phyloP scores from a whole-genome alignment of 768 basidiomycete species.

The Auricularia auricula-judae region DNA sequence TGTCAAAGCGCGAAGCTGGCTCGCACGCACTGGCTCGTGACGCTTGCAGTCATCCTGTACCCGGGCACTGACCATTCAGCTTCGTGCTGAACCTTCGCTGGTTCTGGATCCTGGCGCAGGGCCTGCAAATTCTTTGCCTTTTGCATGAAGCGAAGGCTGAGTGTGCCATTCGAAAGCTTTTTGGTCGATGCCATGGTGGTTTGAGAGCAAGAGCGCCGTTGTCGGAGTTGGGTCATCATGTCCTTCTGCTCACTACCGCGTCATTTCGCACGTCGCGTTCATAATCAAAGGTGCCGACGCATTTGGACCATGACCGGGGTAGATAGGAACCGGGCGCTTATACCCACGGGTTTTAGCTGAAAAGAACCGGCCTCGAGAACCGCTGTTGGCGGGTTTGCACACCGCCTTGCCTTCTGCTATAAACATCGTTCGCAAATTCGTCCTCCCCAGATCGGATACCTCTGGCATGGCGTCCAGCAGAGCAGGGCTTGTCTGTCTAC shows the following conservation, averaged over 20 bases:
- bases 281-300: no score
- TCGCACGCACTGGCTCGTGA: conserved; percentile 6
- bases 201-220: neutral
- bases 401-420: no score
- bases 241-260: no score
- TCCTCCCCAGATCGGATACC: neutral
- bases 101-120: conserved; percentile 36
- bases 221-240: no score
- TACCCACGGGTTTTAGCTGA: no score
- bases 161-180: conserved; percentile 50
- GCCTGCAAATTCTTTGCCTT: conserved; percentile 50
- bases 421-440: no score
- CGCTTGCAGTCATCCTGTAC: conserved; percentile 7
- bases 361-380: no score
- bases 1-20: no score
- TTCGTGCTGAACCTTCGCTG: conserved; percentile 48
- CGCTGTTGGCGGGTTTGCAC: no score
- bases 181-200: conserved; percentile 23
- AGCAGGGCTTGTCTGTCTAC: neutral
- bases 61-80: conserved; percentile 55
- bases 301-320: no score
- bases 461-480: neutral
- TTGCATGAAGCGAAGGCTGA: conserved; percentile 64
- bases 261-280: no score
- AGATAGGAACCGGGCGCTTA: no score